A percentile compares a stretch with the other conserved stretches of the same genome.
phyloP scores from a whole-genome alignment of 192 early-diverging fungal species.

The Allomyces javanicus region DNA sequence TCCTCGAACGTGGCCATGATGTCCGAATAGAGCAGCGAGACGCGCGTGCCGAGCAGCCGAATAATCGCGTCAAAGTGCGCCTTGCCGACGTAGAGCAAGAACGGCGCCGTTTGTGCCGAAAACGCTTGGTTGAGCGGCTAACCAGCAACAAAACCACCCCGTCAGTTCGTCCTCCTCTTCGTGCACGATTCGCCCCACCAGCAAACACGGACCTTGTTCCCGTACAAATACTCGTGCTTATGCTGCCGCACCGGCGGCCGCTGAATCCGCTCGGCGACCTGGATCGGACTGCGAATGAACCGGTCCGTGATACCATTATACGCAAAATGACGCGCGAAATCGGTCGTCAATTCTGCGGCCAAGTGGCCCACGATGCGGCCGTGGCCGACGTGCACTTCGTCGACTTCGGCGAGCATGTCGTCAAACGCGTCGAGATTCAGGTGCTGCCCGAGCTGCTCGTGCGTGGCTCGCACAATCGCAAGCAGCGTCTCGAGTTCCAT shows the following conservation, averaged over 20 bases:
- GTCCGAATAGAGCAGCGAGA: not conserved
- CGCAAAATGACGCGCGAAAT: not conserved
- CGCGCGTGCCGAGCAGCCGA: not conserved
- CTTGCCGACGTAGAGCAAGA: not conserved
- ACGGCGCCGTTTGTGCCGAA: not conserved
- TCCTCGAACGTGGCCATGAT: not conserved
- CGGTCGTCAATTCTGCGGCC: not conserved
- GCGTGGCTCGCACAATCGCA: conserved; percentile 12
- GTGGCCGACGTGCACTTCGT: conserved; percentile 9
- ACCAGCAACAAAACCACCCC: too few species aligned
- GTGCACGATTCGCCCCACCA: too few species aligned
- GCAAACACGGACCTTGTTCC: not conserved
- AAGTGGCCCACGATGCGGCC: not conserved
- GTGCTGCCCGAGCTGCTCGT: conserved; percentile 14
- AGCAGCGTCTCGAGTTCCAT: conserved; percentile 26
- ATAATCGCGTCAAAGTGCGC: not conserved
- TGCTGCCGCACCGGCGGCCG: not conserved
- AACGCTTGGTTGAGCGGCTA: not conserved
- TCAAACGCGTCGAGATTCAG: conserved; percentile 23
- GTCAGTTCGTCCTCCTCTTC: too few species aligned
- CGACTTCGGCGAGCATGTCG: conserved; percentile 19
- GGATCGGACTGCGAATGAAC: not conserved
- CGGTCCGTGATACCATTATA: not conserved
- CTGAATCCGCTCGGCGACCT: not conserved
- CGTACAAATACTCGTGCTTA: not conserved